Percentiles rank a stretch among this genome's conserved stretches.
Evolutionary conservation across 495 filamentous ascomycete species (phyloP).

Genomic region (Talaromyces proteolyticus): DNA sequence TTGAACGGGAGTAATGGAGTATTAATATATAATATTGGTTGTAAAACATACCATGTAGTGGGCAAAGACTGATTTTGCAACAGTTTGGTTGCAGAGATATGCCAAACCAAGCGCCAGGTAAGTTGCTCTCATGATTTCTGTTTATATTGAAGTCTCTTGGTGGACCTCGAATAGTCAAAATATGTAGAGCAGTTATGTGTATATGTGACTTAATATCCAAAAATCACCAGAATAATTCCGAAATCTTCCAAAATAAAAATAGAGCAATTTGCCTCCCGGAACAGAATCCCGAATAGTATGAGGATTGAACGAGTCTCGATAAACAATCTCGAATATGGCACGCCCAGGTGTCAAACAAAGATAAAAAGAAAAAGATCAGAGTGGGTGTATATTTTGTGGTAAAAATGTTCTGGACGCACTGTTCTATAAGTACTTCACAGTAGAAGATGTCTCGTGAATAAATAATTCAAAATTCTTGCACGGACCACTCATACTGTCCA

Average conservation of each 20-base stretch:
- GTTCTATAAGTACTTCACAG: too few species aligned
- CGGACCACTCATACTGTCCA: too few species aligned
- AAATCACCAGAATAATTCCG: not conserved
- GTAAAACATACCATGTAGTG: slow-evolving; percentile 24
- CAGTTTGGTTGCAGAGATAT: not conserved
- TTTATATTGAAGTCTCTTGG: too few species aligned
- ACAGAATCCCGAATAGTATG: not conserved
- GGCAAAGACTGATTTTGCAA: slow-evolving; percentile 15
- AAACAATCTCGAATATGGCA: not conserved
- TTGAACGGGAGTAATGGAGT: too few species aligned
- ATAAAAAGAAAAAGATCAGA: not conserved
- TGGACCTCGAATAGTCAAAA: not conserved
- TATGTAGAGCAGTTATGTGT: not conserved
- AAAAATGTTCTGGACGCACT: too few species aligned
- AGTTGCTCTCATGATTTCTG: not conserved
- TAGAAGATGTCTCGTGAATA: too few species aligned
- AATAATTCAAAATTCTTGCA: too few species aligned
- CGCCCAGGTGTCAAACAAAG: not conserved
- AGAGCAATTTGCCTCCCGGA: not conserved
- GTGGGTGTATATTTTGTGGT: not conserved
- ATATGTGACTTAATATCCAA: not conserved
- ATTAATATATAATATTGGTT: too few species aligned
- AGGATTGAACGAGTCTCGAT: not conserved
- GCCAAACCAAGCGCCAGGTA: not conserved
- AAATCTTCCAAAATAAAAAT: not conserved